Evolutionary conservation across 2,329 filamentous ascomycete species (phyloP).

Genomic region (Claviceps pazoutovae): DNA sequence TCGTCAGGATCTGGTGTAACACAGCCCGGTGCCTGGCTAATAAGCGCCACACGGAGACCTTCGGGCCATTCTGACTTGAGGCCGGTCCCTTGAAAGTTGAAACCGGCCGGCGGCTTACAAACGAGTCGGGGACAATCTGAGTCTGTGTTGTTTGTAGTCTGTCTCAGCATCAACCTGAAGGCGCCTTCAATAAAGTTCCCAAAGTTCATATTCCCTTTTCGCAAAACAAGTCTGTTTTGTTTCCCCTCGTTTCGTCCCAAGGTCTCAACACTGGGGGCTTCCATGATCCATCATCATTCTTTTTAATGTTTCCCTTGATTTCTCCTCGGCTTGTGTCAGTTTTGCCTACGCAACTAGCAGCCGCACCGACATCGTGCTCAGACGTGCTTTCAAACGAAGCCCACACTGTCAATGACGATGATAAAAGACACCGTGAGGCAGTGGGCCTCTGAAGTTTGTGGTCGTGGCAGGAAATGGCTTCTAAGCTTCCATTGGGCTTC

Average conservation of each 20-base stretch:
- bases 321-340: not conserved
- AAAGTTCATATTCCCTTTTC: conserved; percentile 6
- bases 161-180: not conserved
- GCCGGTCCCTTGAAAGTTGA: conserved; percentile 25
- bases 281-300: not conserved
- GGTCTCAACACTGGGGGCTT: not conserved
- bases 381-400: not conserved
- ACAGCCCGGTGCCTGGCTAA: not conserved
- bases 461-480: too few relatives aligned
- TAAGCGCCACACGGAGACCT: not conserved
- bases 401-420: too few relatives aligned
- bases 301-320: not conserved
- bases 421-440: not conserved
- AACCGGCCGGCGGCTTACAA: conserved; percentile 33
- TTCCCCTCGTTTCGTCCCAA: conserved; percentile 4
- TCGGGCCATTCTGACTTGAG: conserved; percentile 1
- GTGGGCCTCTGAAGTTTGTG: not conserved
- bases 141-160: not conserved
- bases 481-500: too few relatives aligned
- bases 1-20: not conserved
- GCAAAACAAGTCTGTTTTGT: conserved; percentile 8
- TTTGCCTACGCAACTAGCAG: not conserved
- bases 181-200: not conserved
- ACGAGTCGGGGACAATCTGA: not conserved
- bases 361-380: not conserved